Evolutionary conservation across 2,329 filamentous ascomycete species (phyloP).

Genomic region (Tolypocladium guangdongense): DNA sequence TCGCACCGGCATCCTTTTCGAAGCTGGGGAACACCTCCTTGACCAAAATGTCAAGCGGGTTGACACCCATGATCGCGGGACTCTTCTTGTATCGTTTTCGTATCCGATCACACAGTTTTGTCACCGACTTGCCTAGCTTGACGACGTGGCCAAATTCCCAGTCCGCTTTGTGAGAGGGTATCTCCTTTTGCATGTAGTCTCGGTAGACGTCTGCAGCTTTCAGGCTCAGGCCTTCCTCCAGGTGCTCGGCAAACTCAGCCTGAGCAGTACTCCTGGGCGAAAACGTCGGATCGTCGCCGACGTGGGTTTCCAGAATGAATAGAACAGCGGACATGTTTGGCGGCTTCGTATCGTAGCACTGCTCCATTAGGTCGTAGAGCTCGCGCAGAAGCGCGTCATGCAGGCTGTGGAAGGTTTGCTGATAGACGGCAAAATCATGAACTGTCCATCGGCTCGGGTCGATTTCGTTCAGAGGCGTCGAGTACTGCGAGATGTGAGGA

Average conservation of each 20-base stretch:
- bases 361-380: slow-evolving; percentile 76
- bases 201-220: slow-evolving; percentile 74
- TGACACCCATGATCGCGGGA: slow-evolving; percentile 72
- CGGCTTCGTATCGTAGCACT: slow-evolving; percentile 81
- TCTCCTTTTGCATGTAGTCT: slow-evolving; percentile 64
- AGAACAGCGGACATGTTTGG: slow-evolving; percentile 71
- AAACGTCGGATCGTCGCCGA: slow-evolving; percentile 70
- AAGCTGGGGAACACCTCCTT: slow-evolving; percentile 81
- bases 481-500: slow-evolving; percentile 41
- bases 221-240: slow-evolving; percentile 60
- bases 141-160: slow-evolving; percentile 93
- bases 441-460: slow-evolving; percentile 56
- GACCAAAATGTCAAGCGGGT: slow-evolving; percentile 58
- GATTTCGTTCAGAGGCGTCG: slow-evolving; percentile 41
- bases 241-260: slow-evolving; percentile 58
- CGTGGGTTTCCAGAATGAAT: slow-evolving; percentile 70
- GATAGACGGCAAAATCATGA: slow-evolving; percentile 59
- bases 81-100: slow-evolving; percentile 86
- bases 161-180: slow-evolving; percentile 67
- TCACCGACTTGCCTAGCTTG: slow-evolving; percentile 74
- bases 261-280: slow-evolving; percentile 58
- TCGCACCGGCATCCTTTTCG: slow-evolving; percentile 76
- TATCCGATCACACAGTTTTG: slow-evolving; percentile 77
- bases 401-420: slow-evolving; percentile 60
- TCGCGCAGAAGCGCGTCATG: slow-evolving; percentile 79